Evolutionary conservation across 345 rosid species (phyloP).

Genomic region (Populus tremula): DNA sequence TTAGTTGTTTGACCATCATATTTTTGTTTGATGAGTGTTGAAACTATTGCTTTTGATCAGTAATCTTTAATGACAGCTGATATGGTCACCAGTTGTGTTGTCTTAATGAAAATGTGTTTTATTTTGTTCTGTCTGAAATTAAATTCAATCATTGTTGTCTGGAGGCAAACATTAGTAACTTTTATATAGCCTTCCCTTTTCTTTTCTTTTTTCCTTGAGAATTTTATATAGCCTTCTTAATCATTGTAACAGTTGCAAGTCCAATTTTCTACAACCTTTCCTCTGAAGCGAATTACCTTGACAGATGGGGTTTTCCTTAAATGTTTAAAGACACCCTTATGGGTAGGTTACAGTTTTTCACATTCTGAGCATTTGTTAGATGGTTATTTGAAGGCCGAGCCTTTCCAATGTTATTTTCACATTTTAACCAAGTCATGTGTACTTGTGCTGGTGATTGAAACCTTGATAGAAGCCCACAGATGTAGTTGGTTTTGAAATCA

Average conservation of each 20-base stretch:
- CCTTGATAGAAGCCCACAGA: not conserved
- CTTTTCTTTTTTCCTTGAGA: too few relatives aligned
- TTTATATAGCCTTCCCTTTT: not conserved
- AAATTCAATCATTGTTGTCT: not conserved
- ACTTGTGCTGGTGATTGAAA: not conserved
- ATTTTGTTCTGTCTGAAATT: not conserved
- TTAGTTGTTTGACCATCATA: not conserved
- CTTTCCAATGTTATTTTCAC: not conserved
- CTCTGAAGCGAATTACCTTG: not conserved
- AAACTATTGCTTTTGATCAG: not conserved
- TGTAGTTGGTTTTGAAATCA: not conserved
- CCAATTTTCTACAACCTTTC: not conserved
- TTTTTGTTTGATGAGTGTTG: constrained; percentile 1
- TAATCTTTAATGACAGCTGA: not conserved
- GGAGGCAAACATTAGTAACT: not conserved
- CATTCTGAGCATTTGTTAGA: not conserved
- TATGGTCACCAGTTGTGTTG: not conserved
- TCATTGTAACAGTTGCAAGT: not conserved
- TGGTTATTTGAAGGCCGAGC: not conserved
- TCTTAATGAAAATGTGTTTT: not conserved
- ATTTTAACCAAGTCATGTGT: not conserved
- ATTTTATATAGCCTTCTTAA: too few relatives aligned
- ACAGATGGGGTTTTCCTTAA: not conserved
- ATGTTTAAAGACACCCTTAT: not conserved
- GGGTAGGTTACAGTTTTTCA: not conserved